Evolutionary conservation across 768 basidiomycete species (phyloP).

Genomic region (Boletus insuetus): DNA sequence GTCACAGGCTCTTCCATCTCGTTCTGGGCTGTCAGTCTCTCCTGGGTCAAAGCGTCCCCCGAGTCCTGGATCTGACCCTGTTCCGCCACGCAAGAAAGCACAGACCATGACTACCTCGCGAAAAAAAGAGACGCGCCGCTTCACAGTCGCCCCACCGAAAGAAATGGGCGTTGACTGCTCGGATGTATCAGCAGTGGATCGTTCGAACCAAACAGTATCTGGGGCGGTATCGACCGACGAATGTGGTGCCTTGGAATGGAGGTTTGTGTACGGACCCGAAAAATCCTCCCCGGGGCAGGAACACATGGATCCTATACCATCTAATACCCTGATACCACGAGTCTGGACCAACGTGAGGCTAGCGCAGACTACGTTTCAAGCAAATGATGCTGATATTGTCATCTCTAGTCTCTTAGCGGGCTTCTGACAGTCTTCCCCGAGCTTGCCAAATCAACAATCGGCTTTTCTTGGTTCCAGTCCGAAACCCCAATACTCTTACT

Average conservation of each 20-base stretch:
- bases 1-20: not conserved
- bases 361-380: not conserved
- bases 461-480: conserved; percentile 28
- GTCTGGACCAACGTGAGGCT: conserved; percentile 30
- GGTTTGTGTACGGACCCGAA: conserved; percentile 11
- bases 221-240: not conserved
- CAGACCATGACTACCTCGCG: not conserved
- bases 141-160: not conserved
- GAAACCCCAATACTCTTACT: conserved; percentile 28
- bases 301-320: not conserved
- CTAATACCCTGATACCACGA: conserved; percentile 14
- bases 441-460: conserved; percentile 16
- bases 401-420: conserved; percentile 28
- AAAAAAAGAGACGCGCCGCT: not conserved
- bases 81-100: conserved; percentile 9
- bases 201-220: not conserved
- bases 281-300: not conserved
- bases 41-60: conserved; percentile 15
- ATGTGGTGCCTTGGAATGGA: conserved; percentile 14
- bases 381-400: conserved; percentile 2
- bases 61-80: conserved; percentile 7
- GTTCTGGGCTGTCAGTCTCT: not conserved
- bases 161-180: not conserved
- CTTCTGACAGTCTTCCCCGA: conserved; percentile 25
- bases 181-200: not conserved